Base-by-base conservation (phyloP, 768 basidiomycete species). In the Cystoderma amianthinum region DNA sequence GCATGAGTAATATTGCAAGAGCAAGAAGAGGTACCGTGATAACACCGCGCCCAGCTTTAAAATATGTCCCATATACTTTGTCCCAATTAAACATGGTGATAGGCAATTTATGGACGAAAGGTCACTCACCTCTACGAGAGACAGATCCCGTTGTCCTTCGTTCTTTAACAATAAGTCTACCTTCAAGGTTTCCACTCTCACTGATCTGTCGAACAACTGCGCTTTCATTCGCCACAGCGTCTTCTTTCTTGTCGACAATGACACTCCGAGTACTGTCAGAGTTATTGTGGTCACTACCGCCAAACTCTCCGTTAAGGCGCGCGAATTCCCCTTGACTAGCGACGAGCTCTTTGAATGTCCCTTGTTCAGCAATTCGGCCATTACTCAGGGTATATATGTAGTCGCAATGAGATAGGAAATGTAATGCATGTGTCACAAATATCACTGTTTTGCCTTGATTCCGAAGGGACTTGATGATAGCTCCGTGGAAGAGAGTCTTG, bases 381-480 rank as follows among this genome's bases (percentile, higher is more conserved):
- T 85, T 76, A 19, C 72, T 69, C 43, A 94, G 57, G 18, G 79
- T 79, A 57, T 81, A 78, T 50, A 94, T 82, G 52, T 85, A 83
- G 60, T 92, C 88, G 36, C 85, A 85, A 40, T 82, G 64, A 1
- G 85, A 80, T 10, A 94, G 68, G 64, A 92, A 83, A 61, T 94
- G 88, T 12, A 93, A 66, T 1, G 85, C 88, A 56, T 92, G 88
- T 0, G 91, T 94, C 24, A 92, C 88, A 44, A 94, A 75, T 36
- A 94, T 69, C 18, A 85, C 74, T 2, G 90, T 89, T 57, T 86
- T 87, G 35, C 71, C 74, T 15, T 46, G 47, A 39, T 55, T 49
- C 6, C 59, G 55, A 37, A 62, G 55, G 11, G 55, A 67, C 0
- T 61, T 61, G 7, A 78, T 47, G 50, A 86, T 79, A n/a, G 79